phyloP scores from a whole-genome alignment of 805 yeast genomes.

The Alloascoidea africana region DNA sequence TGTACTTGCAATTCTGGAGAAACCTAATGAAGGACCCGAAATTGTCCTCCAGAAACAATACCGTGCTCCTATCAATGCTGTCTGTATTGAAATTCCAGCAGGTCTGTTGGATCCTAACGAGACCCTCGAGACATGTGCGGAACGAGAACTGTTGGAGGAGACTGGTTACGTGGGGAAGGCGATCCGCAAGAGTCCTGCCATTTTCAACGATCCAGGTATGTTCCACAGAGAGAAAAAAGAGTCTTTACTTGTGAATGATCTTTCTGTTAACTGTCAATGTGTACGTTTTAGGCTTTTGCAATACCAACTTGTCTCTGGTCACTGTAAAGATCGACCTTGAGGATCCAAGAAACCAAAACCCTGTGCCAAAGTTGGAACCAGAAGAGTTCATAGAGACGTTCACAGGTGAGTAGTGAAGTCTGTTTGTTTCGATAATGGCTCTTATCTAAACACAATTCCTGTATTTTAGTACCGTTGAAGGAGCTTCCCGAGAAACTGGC shows the following conservation, averaged over 20 bases:
- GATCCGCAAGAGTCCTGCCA: slow-evolving; percentile 25
- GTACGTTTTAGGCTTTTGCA: slow-evolving; percentile 37
- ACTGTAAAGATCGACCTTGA: slow-evolving; percentile 62
- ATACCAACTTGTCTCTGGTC: slow-evolving; percentile 73
- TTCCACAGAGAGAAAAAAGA: too few species aligned
- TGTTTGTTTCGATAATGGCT: too few species aligned
- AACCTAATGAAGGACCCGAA: slow-evolving; percentile 32
- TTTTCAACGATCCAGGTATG: slow-evolving; percentile 64
- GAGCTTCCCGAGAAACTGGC: slow-evolving; percentile 39
- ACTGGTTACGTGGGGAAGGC: slow-evolving; percentile 78
- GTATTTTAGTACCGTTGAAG: slow-evolving; percentile 33
- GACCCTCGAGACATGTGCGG: slow-evolving; percentile 61
- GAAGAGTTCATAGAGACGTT: slow-evolving; percentile 90
- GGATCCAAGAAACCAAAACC: slow-evolving; percentile 50
- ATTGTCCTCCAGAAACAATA: slow-evolving; percentile 73
- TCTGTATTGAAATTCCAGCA: slow-evolving; percentile 90
- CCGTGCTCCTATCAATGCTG: slow-evolving; percentile 83
- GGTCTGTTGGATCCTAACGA: slow-evolving; percentile 85
- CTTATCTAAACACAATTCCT: too few species aligned
- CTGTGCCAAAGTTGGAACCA: slow-evolving; percentile 68
- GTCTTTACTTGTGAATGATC: too few species aligned
- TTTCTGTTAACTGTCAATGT: background rate
- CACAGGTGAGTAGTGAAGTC: slow-evolving; percentile 14
- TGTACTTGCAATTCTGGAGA: slow-evolving; percentile 55
- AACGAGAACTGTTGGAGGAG: slow-evolving; percentile 80